Evolutionary conservation across 2,329 filamentous ascomycete genomes (phyloP).

Genomic region (Chaetomium globosum): DNA sequence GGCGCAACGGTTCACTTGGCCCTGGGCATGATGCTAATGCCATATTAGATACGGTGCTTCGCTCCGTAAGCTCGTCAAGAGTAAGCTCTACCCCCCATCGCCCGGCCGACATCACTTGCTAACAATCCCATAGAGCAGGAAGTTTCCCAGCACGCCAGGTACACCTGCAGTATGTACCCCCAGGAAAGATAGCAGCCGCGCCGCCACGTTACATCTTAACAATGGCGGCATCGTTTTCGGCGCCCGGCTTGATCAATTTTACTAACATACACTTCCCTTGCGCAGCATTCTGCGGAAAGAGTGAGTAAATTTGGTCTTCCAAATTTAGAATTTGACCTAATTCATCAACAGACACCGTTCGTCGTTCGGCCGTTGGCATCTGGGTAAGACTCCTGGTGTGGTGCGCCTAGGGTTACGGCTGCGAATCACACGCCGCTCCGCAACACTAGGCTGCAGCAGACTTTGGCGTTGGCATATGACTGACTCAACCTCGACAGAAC

Average conservation of each 20-base stretch:
- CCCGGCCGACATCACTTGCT: constrained; percentile 1
- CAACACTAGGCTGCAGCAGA: neutral
- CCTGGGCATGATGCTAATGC: constrained; percentile 24
- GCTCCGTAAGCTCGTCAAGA: constrained; percentile 98
- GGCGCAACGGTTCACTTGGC: neutral
- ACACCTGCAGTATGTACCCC: constrained; percentile 65
- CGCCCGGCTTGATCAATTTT: neutral
- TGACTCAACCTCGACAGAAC: constrained; percentile 68
- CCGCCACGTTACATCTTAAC: neutral
- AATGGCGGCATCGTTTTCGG: neutral
- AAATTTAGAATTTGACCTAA: neutral
- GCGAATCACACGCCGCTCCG: neutral
- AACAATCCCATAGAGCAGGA: constrained; percentile 71
- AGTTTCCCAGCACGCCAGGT: constrained; percentile 97
- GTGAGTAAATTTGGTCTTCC: constrained; percentile 6
- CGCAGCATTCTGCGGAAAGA: constrained; percentile 93
- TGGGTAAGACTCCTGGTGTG: constrained; percentile 26
- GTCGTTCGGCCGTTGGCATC: constrained; percentile 83
- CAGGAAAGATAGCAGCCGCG: neutral
- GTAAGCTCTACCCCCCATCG: constrained; percentile 15
- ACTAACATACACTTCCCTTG: constrained; percentile 18
- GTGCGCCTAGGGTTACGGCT: neutral
- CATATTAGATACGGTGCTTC: constrained; percentile 88
- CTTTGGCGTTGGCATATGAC: constrained; percentile 3
- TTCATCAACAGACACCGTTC: constrained; percentile 65